A percentile compares a stretch with the other conserved stretches of the same genome.
Evolutionary conservation across 2,329 filamentous ascomycete species (phyloP).

Genomic region (Aurifilum marmelostoma): DNA sequence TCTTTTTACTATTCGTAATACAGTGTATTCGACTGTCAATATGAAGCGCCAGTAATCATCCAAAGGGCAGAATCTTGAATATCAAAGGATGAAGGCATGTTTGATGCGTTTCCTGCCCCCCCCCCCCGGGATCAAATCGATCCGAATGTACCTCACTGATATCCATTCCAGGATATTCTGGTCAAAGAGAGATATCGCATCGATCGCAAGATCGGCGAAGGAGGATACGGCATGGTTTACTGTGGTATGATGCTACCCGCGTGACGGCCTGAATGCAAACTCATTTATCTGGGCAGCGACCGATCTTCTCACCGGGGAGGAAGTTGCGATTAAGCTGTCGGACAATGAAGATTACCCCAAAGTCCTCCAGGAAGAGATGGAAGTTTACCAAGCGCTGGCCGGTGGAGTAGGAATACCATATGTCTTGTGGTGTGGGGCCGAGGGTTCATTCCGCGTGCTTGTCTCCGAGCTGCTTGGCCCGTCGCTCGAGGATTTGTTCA

Average conservation of each 20-base stretch:
- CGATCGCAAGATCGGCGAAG: slow-evolving; percentile 5
- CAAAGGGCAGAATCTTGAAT: too few species aligned
- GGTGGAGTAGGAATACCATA: not conserved
- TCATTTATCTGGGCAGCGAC: not conserved
- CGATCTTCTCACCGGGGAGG: not conserved
- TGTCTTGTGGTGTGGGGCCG: slow-evolving; percentile 83
- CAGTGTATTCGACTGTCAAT: too few species aligned
- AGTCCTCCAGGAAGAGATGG: not conserved
- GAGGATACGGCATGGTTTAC: slow-evolving; percentile 1
- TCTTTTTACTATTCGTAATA: too few species aligned
- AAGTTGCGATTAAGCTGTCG: not conserved
- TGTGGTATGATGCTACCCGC: slow-evolving; percentile 44
- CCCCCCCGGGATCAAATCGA: too few species aligned
- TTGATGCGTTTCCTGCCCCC: not conserved
- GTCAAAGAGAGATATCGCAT: not conserved
- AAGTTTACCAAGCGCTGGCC: not conserved
- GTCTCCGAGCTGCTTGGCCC: slow-evolving; percentile 95
- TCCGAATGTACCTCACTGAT: not conserved
- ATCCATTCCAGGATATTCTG: not conserved
- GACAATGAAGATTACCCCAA: not conserved
- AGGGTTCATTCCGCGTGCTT: slow-evolving; percentile 99
- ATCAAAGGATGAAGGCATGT: not conserved
- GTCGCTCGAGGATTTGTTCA: slow-evolving; percentile 96
- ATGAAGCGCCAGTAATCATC: too few species aligned
- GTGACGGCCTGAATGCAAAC: too few species aligned